Percentiles rank a stretch among this genome's conserved stretches.
Conservation (phyloP, 306 rosid genomes). For the Corylus avellana region DNA sequence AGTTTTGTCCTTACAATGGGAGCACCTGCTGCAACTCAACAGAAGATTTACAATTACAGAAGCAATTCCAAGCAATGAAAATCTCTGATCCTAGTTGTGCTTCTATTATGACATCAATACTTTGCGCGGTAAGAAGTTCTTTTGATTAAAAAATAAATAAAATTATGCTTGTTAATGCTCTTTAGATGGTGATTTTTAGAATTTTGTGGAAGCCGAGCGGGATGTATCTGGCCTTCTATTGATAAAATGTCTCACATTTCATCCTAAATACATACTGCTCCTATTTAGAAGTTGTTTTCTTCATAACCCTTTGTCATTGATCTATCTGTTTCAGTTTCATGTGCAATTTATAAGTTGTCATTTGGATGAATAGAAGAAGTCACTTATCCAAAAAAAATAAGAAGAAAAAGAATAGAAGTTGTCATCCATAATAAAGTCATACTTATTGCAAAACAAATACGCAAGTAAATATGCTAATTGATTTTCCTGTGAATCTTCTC, state of each 20-base stretch:
- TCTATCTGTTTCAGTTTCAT: not conserved
- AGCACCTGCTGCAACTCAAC: constrained; percentile 82
- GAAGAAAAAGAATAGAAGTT: not conserved
- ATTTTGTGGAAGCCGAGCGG: no score
- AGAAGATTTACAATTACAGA: constrained; percentile 62
- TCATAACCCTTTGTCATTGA: not conserved
- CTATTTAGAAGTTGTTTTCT: not conserved
- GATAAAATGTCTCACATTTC: not conserved
- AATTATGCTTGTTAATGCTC: no score
- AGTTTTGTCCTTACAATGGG: constrained; percentile 77
- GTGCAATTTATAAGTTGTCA: not conserved
- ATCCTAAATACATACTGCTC: not conserved
- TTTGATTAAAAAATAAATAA: no score
- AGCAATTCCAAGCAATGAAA: constrained; percentile 65
- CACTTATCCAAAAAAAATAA: no score
- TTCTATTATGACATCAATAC: constrained; percentile 70
- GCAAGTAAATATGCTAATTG: not conserved
- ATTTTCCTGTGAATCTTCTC: not conserved
- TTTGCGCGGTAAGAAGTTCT: constrained; percentile 70
- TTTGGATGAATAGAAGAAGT: not conserved
- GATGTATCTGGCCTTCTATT: not conserved
- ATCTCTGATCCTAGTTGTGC: constrained; percentile 70
- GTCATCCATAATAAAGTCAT: not conserved
- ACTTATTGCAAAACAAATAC: not conserved
- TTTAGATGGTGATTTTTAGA: no score